phyloP scores from a whole-genome alignment of 176 grass and related monocot genomes.

The Oryza meridionalis region DNA sequence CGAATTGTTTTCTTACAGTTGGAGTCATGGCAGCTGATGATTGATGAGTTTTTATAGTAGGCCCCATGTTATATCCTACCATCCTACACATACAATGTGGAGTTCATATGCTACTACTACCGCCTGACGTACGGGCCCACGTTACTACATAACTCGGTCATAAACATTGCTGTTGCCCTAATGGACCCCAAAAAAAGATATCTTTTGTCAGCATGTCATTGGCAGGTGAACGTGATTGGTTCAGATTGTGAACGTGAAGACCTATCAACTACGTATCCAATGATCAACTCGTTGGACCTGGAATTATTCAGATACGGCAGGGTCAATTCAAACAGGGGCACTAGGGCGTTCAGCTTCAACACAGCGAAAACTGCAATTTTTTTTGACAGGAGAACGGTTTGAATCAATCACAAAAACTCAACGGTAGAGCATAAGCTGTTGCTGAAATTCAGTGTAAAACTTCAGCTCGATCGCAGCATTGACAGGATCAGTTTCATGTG shows the following conservation, averaged over 20 bases:
- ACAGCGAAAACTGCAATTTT: not conserved
- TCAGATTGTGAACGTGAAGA: not conserved
- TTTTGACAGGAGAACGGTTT: not conserved
- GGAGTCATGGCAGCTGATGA: too few species aligned
- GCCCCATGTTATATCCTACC: too few species aligned
- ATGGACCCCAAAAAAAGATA: not conserved
- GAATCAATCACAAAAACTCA: not conserved
- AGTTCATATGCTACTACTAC: too few species aligned
- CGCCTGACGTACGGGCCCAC: too few species aligned
- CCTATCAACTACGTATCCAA: not conserved
- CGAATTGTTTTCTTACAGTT: too few species aligned
- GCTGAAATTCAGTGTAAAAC: not conserved
- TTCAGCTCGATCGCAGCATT: not conserved
- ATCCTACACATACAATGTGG: too few species aligned
- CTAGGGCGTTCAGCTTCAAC: not conserved
- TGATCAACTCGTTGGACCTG: not conserved
- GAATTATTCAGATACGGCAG: conserved; percentile 28
- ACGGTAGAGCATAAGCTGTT: not conserved
- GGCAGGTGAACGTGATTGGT: not conserved
- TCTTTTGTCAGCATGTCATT: not conserved
- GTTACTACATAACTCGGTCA: too few species aligned
- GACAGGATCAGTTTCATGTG: not conserved
- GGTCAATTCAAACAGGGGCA: conserved; percentile 11
- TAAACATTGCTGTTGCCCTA: too few species aligned
- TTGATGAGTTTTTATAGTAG: too few species aligned